These are phyloP conservation scores for Aspergillus sergii DNA, from an alignment of 2,329 filamentous ascomycete species.

Conservation along the genomic window DNA sequence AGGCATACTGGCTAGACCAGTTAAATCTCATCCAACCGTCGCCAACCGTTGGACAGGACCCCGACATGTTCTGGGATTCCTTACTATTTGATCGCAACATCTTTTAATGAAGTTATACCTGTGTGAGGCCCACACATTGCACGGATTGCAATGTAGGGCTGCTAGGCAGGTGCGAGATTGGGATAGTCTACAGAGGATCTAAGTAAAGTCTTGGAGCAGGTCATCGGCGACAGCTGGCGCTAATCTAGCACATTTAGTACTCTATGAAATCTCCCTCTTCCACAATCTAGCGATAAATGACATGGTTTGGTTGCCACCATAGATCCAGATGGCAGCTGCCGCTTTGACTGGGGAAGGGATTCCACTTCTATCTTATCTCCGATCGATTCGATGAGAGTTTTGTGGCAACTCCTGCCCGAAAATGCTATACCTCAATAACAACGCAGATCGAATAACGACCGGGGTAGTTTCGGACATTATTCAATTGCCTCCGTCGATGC, in stretches of 20 bases:
- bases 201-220: background rate
- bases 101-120: background rate
- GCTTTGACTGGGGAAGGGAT: no score
- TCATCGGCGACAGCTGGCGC: background rate
- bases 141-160: background rate
- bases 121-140: background rate
- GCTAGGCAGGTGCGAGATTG: background rate
- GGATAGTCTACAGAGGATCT: background rate
- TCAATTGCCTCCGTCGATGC: no score
- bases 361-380: no score
- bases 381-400: no score
- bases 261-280: background rate
- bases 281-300: no score
- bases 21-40: background rate
- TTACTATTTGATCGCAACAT: background rate
- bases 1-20: background rate
- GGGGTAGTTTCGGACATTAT: no score
- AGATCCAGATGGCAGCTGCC: no score
- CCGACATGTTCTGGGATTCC: background rate
- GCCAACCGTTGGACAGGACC: background rate
- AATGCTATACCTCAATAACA: no score
- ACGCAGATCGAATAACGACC: no score
- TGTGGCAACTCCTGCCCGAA: no score
- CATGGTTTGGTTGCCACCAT: no score
- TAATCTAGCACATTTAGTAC: background rate